Base-by-base conservation (phyloP, 495 filamentous ascomycete species). In the Penicillium odoratum region DNA sequence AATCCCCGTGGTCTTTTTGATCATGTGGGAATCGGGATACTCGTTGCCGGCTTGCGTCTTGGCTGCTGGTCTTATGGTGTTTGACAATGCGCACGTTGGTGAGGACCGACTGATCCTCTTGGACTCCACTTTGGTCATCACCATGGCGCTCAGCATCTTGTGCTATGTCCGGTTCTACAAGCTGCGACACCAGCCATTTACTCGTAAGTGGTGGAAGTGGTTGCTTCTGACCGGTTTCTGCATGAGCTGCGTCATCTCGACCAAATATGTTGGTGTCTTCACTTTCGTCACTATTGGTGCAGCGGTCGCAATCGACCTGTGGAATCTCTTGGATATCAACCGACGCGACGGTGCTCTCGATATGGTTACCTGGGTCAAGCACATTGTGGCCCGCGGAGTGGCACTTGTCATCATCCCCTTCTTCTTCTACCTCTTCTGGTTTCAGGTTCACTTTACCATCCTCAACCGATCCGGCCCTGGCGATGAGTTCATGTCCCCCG, bases 11-110 rank as follows among this genome's bases (percentile, higher is more conserved):
- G 87, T 91, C 15, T 99, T 94, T 73, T 69, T 95, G 73, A 98
- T 96, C 63, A 99, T 99, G 94, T 98, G 94, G 94, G 94, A 99
- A 75, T 97, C 93, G 11, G 95, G 93, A 52, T 99, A 98, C 66
- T 95, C 92, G 43, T 78, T 99, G 18, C 94, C 94, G 5, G 95
- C 94, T 52, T 95, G 90, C 69, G 80, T 97, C 42, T 78, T 96
- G 58, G 89, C 94, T 26, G 85, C 95, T 8, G 86, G 88, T 29
- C 79, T 99, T 29, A 81, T 99, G 59, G 85, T 99, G 38, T 91
- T 99, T 69, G 94, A 99, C 75, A 99, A 99, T 72, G 94, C 93
- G 42, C 94, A 99, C 71, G 92, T 99, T 73, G 95, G 90, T 51
- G 94, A 99, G 77, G 97, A 94, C 34, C 84, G 94, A 13, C 78